Conservation (phyloP, 305 asterid species). For the Galium porrigens region DNA sequence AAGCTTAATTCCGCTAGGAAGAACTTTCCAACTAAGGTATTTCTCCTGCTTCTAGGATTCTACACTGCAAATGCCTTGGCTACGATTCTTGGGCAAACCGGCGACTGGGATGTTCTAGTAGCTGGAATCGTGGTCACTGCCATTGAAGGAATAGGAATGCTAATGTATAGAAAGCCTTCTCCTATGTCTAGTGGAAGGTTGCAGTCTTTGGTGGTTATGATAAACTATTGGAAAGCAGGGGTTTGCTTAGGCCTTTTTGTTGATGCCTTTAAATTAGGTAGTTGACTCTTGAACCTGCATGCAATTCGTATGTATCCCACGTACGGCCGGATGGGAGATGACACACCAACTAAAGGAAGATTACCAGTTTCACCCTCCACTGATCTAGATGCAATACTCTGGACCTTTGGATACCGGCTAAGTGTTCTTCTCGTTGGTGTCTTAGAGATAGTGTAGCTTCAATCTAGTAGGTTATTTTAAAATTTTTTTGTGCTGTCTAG, state of each 20-base stretch:
- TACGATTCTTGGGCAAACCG: slow-evolving; percentile 87
- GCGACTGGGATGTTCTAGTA: slow-evolving; percentile 92
- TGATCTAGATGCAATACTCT: background rate
- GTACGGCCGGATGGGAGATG: background rate
- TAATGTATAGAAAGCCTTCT: slow-evolving; percentile 66
- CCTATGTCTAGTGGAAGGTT: slow-evolving; percentile 33
- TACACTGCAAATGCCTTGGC: slow-evolving; percentile 92
- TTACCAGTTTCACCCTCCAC: background rate
- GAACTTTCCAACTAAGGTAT: slow-evolving; percentile 68
- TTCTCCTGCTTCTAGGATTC: slow-evolving; percentile 81
- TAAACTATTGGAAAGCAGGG: slow-evolving; percentile 89
- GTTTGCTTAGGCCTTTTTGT: slow-evolving; percentile 85
- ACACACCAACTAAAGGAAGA: background rate
- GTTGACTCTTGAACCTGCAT: slow-evolving; percentile 24
- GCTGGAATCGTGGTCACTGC: slow-evolving; percentile 95
- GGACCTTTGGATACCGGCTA: background rate
- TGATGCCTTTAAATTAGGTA: slow-evolving; percentile 84
- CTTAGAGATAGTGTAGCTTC: slow-evolving; percentile 2
- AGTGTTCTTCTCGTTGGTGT: background rate
- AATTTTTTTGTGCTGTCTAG: background rate
- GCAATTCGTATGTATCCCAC: background rate
- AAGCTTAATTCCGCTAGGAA: slow-evolving; percentile 82
- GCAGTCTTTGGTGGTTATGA: slow-evolving; percentile 59
- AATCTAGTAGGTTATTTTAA: background rate
- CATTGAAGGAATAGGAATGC: slow-evolving; percentile 83